Conservation (phyloP, 768 basidiomycete species). For the Phaeotremella skinneri region DNA sequence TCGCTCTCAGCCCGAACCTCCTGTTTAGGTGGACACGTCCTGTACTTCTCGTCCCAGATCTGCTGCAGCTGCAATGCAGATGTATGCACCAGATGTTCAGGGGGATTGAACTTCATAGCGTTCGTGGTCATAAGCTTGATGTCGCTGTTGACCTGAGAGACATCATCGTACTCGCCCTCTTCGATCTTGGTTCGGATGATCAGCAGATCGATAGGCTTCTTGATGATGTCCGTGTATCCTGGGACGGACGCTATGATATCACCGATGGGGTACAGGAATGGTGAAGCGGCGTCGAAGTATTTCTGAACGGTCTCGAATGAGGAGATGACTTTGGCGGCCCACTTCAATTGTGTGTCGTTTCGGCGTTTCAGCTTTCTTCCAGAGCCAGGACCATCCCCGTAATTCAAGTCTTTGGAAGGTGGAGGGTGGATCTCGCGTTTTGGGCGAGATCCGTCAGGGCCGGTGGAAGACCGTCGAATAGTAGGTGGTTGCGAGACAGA, state of each 20-base stretch:
- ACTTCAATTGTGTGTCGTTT: slow-evolving; percentile 77
- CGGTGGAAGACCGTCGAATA: slow-evolving; percentile 65
- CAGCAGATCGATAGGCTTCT: slow-evolving; percentile 91
- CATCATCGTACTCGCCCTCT: slow-evolving; percentile 68
- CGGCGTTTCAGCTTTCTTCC: slow-evolving; percentile 60
- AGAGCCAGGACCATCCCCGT: slow-evolving; percentile 63
- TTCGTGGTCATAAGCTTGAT: slow-evolving; percentile 94
- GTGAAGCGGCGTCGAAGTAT: slow-evolving; percentile 67
- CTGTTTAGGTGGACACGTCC: slow-evolving; percentile 60
- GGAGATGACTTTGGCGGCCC: slow-evolving; percentile 69
- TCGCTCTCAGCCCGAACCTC: slow-evolving; percentile 54
- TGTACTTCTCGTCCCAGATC: slow-evolving; percentile 92
- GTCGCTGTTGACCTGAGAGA: slow-evolving; percentile 79
- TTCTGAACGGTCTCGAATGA: slow-evolving; percentile 74
- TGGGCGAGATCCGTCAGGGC: slow-evolving; percentile 59
- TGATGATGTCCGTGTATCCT: slow-evolving; percentile 79
- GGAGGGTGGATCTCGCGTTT: slow-evolving; percentile 98
- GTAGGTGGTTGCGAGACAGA: slow-evolving; percentile 73
- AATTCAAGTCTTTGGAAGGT: slow-evolving; percentile 83
- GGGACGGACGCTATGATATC: slow-evolving; percentile 64
- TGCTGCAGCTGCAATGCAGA: slow-evolving; percentile 81
- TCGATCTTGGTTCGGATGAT: slow-evolving; percentile 87
- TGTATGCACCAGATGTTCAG: slow-evolving; percentile 78
- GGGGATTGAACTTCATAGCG: slow-evolving; percentile 87
- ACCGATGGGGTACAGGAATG: slow-evolving; percentile 95